A percentile compares a stretch with the other conserved stretches of the same genome.
These are phyloP conservation scores for Phytophthora uliginosa DNA, from an alignment of 352 stramenopile genomes.

Conservation along the genomic window DNA sequence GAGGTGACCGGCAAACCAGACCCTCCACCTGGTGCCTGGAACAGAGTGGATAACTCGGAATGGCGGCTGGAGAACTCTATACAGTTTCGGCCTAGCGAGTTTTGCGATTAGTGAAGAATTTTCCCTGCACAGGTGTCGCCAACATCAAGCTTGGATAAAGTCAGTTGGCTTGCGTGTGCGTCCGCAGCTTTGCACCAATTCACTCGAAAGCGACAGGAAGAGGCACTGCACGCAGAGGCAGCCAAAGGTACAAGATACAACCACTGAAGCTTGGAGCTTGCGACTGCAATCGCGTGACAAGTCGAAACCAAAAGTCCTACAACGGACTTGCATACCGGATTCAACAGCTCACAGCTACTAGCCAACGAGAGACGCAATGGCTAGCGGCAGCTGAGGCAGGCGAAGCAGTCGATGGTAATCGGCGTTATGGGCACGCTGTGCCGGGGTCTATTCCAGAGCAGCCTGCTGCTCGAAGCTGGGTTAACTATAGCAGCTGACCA, in stretches of 20 bases:
- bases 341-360: too few relatives aligned
- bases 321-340: too few relatives aligned
- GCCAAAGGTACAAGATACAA: not conserved
- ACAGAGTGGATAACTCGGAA: not conserved
- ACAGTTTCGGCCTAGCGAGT: too few relatives aligned
- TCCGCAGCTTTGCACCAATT: slow-evolving; percentile 14
- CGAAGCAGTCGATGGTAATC: not conserved
- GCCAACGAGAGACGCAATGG: not conserved
- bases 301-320: not conserved
- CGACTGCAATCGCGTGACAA: not conserved
- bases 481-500: not conserved
- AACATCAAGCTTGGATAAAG: not conserved
- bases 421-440: slow-evolving; percentile 9
- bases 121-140: too few relatives aligned
- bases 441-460: slow-evolving; percentile 3
- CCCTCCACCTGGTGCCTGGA: slow-evolving; percentile 16
- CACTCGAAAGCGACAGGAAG: slow-evolving; percentile 2
- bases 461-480: slow-evolving; percentile 3
- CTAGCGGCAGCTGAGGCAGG: not conserved
- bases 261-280: too few relatives aligned
- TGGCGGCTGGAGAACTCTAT: slow-evolving; percentile 9
- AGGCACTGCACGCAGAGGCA: not conserved
- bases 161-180: not conserved
- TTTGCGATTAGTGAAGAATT: too few relatives aligned
- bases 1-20: slow-evolving; percentile 10